A percentile compares a stretch with the other conserved stretches of the same genome.
phyloP scores from a whole-genome alignment of 441 rosid genomes.

The Breynia disticha region DNA sequence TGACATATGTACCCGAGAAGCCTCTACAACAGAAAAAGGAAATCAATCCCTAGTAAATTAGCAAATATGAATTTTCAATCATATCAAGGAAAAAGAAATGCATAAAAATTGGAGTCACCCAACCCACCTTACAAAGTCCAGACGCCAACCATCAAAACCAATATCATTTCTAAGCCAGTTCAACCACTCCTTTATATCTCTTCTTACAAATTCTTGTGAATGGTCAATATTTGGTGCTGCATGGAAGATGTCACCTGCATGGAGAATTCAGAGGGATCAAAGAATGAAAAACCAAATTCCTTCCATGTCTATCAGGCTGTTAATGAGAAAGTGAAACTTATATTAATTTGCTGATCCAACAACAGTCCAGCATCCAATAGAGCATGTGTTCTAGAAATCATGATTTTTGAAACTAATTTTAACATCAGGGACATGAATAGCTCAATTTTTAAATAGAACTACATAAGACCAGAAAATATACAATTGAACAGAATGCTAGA shows the following conservation, averaged over 20 bases:
- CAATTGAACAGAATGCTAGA: too few species aligned
- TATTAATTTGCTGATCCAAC: neutral
- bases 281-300: neutral
- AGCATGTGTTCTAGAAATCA: too few species aligned
- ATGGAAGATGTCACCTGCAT: constrained; percentile 41
- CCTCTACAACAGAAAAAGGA: constrained; percentile 21
- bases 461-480: too few species aligned
- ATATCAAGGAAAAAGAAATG: neutral
- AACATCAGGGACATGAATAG: too few species aligned
- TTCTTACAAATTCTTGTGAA: constrained; percentile 37
- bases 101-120: neutral
- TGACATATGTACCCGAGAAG: constrained; percentile 40
- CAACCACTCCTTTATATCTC: constrained; percentile 37
- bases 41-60: constrained; percentile 4
- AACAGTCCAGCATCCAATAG: too few species aligned
- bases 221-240: constrained; percentile 47
- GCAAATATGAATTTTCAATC: neutral
- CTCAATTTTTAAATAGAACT: too few species aligned
- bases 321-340: neutral
- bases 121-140: constrained; percentile 44
- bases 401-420: too few species aligned
- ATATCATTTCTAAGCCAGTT: constrained; percentile 36
- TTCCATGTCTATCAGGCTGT: neutral
- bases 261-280: neutral
- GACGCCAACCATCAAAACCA: constrained; percentile 47